phyloP scores from a whole-genome alignment of 2,329 filamentous ascomycete species.

The Clarireedia homoeocarpa region DNA sequence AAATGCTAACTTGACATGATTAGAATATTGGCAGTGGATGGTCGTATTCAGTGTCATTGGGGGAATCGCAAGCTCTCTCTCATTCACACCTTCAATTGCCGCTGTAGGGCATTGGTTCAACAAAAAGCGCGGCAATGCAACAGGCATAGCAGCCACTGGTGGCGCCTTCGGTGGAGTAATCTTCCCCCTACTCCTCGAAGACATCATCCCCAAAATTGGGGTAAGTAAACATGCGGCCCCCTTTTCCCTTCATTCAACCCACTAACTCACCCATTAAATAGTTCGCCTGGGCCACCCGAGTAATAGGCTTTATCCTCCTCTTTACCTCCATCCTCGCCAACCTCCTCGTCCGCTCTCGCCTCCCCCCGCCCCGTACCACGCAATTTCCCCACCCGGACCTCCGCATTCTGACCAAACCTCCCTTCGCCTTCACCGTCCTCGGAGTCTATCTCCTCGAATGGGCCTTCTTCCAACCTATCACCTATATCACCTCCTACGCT shows the following conservation, averaged over 20 bases:
- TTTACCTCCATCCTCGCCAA: slow-evolving; percentile 19
- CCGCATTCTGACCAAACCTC: slow-evolving; percentile 53
- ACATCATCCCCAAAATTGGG: slow-evolving; percentile 24
- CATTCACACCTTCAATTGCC: slow-evolving; percentile 78
- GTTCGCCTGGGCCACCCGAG: slow-evolving; percentile 24
- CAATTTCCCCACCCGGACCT: slow-evolving; percentile 52
- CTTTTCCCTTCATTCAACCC: neutral
- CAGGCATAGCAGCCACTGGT: slow-evolving; percentile 77
- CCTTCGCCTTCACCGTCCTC: slow-evolving; percentile 56
- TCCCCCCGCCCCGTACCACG: slow-evolving; percentile 53
- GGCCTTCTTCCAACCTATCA: slow-evolving; percentile 70
- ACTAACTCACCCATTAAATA: neutral
- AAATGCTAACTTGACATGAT: neutral
- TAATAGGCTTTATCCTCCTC: slow-evolving; percentile 23
- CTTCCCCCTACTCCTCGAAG: slow-evolving; percentile 43
- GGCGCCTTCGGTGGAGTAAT: slow-evolving; percentile 64
- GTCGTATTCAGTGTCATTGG: slow-evolving; percentile 69
- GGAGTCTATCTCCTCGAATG: slow-evolving; percentile 69
- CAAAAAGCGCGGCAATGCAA: slow-evolving; percentile 65
- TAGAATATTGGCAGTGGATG: slow-evolving; percentile 57
- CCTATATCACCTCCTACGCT: slow-evolving; percentile 74
- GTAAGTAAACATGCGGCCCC: neutral
- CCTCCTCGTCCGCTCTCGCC: slow-evolving; percentile 40
- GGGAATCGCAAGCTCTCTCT: slow-evolving; percentile 66
- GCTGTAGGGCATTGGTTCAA: slow-evolving; percentile 79